Conservation (phyloP, 2,329 filamentous ascomycete genomes). For the Aspergillus candidus region DNA sequence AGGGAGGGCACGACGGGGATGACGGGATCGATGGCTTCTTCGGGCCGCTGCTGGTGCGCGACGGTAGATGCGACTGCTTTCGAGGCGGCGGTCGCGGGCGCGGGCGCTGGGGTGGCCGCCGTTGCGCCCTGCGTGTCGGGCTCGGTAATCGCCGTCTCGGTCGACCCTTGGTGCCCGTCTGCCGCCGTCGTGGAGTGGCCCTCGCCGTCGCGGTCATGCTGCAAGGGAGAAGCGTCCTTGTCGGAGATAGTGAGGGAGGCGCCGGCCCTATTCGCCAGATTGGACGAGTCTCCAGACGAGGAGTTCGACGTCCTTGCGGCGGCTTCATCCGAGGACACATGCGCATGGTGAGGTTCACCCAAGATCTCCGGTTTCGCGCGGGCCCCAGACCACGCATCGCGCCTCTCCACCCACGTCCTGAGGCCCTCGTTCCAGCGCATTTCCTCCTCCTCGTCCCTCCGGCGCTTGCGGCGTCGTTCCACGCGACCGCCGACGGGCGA, state of each 20-base stretch:
- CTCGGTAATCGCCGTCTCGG: conserved; percentile 21
- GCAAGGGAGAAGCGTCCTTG: conserved; percentile 5
- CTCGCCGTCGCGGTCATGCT: conserved; percentile 17
- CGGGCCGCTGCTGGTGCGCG: conserved; percentile 14
- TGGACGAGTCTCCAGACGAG: conserved; percentile 2
- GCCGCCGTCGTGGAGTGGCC: conserved; percentile 15
- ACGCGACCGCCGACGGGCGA: conserved; percentile 38
- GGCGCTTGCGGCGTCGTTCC: conserved; percentile 52
- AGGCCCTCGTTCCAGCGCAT: conserved; percentile 75
- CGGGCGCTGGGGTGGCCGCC: conserved; percentile 25
- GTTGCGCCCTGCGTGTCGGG: conserved; percentile 18
- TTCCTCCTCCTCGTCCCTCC: conserved; percentile 57
- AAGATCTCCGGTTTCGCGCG: conserved; percentile 23
- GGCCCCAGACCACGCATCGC: conserved; percentile 82
- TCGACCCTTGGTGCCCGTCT: conserved; percentile 18
- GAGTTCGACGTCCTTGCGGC: not conserved
- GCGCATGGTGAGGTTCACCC: not conserved
- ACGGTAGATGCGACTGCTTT: conserved; percentile 1
- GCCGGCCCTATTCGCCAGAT: conserved; percentile 18
- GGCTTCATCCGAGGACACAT: no score
- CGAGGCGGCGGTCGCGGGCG: conserved; percentile 5
- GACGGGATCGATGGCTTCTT: conserved; percentile 50
- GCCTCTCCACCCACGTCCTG: conserved; percentile 67
- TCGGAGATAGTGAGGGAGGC: conserved; percentile 19
- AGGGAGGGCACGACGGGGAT: conserved; percentile 69